Percentiles rank a stretch among this genome's conserved stretches.
Evolutionary conservation across 2,329 filamentous ascomycete genomes (phyloP).

Genomic region (Phaeosphaeriaceae sp.): DNA sequence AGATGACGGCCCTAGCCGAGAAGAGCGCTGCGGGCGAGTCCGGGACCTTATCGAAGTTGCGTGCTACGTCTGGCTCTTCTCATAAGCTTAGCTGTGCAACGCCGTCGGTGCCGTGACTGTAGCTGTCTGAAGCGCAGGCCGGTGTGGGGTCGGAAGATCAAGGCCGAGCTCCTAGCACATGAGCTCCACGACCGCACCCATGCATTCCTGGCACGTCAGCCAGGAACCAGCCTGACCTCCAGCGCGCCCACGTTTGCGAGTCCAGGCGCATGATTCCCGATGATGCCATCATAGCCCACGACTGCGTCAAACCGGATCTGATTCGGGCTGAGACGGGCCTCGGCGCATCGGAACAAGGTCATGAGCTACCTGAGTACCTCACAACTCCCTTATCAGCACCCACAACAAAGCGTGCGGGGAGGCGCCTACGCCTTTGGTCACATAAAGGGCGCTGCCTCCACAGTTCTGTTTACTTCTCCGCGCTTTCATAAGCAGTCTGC

Average conservation of each 20-base stretch:
- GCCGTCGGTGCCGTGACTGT: constrained; percentile 36
- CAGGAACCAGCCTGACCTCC: constrained; percentile 34
- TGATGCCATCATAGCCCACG: constrained; percentile 35
- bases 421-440: constrained; percentile 33
- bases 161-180: constrained; percentile 11
- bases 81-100: constrained; percentile 32
- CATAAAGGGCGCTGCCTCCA: constrained; percentile 32
- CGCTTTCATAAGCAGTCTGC: constrained; percentile 24
- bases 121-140: constrained; percentile 30
- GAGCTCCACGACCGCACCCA: constrained; percentile 15
- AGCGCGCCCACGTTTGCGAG: constrained; percentile 42
- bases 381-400: constrained; percentile 35
- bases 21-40: constrained; percentile 33
- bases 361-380: constrained; percentile 29
- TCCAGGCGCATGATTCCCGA: constrained; percentile 41
- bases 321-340: constrained; percentile 31
- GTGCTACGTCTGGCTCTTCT: constrained; percentile 20
- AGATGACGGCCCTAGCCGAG: constrained; percentile 25
- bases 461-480: constrained; percentile 21
- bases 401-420: constrained; percentile 28
- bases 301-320: constrained; percentile 34
- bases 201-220: constrained; percentile 10
- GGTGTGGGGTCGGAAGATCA: constrained; percentile 26
- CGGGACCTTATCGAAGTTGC: constrained; percentile 35
- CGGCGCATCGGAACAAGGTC: constrained; percentile 40